Evolutionary conservation across 352 stramenopile genomes (phyloP), one percentile per base, ranked within the genome.

Genomic region (Globisporangium iwayamae): DNA sequence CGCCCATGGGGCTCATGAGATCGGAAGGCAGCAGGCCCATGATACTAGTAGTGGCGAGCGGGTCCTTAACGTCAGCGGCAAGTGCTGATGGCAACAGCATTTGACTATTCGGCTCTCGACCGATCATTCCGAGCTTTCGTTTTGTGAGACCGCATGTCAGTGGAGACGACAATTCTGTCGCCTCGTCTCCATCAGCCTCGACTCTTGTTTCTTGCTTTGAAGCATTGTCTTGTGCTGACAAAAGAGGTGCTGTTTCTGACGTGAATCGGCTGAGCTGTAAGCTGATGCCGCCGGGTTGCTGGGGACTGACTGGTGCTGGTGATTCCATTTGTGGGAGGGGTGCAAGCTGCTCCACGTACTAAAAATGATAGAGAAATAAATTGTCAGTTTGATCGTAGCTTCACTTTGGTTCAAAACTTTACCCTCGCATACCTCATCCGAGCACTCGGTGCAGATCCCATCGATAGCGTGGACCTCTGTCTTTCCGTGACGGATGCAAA

Each of bases 401-500:
- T 28, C 25, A 28, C 25, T 28, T 28, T 28, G 25, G 25, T 28
- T 28, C 25, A 28, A 28, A 28, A 28, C 25, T 52, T 16, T 20
- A 50, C 4, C 3, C 18, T 30, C 8, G 22, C 70, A 7, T 47
- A 90, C 81, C 78, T 92, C 75, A 4, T 50, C 45, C 4, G 74
- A 63, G 34, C 83, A 92, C 10, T 74, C 52, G 1, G 79, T 62
- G 45, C 83, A 92, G 52, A 83, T 68, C 7, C 65, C 67, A 52
- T 92, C 83, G 4, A 78, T 65, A 4, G 64, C 66, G 51, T 74
- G 89, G 3, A 74, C 30, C 18, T 79, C 71, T 0, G 67, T 61
- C 9, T 66, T 67, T 0, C 79, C 79, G 45, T 92, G 83, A 0
- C 83, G 79, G 2, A 92, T 34, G 52, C 83, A 92, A 69, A 90